Percentiles rank a stretch among this genome's conserved stretches.
phyloP scores from a whole-genome alignment of 1,284 basidiomycete species.

The Veloboletus limbatus region DNA sequence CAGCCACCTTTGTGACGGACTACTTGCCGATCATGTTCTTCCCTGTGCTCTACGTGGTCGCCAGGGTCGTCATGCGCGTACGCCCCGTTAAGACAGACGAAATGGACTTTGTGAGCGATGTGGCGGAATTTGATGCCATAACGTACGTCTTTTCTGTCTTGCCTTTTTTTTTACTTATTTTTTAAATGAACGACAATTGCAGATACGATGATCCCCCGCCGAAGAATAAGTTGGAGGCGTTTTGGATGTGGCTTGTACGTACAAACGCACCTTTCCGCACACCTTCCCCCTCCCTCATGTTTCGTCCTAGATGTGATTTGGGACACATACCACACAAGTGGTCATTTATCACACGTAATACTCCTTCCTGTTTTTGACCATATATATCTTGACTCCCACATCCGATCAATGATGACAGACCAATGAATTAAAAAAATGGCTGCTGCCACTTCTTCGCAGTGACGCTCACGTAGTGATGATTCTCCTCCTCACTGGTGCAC shows the following conservation, averaged over 20 bases:
- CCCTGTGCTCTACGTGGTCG: conserved; percentile 52
- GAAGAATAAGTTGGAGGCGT: conserved; percentile 25
- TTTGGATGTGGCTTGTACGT: conserved; percentile 31
- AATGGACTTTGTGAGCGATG: conserved; percentile 57
- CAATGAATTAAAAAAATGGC: too few relatives aligned
- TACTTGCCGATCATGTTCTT: conserved; percentile 64
- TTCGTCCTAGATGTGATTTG: too few relatives aligned
- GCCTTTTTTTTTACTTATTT: neutral
- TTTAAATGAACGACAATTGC: neutral
- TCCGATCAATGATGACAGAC: too few relatives aligned
- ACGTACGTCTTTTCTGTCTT: conserved; percentile 32
- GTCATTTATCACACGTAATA: too few relatives aligned
- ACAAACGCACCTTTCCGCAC: too few relatives aligned
- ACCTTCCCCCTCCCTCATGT: too few relatives aligned
- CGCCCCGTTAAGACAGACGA: conserved; percentile 39
- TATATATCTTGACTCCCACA: too few relatives aligned
- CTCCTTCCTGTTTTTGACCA: too few relatives aligned
- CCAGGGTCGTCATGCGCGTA: conserved; percentile 41
- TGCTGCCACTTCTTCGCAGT: too few relatives aligned
- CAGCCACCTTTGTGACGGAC: conserved; percentile 42
- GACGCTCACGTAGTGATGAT: too few relatives aligned
- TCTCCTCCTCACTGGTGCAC: too few relatives aligned
- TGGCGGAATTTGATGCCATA: conserved; percentile 51
- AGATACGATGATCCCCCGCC: conserved; percentile 30
- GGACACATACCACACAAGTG: too few relatives aligned